A percentile compares a stretch with the other conserved stretches of the same genome.
These are phyloP conservation scores for Dentipellis sp. DNA, from an alignment of 768 basidiomycete species.

Conservation along the genomic window DNA sequence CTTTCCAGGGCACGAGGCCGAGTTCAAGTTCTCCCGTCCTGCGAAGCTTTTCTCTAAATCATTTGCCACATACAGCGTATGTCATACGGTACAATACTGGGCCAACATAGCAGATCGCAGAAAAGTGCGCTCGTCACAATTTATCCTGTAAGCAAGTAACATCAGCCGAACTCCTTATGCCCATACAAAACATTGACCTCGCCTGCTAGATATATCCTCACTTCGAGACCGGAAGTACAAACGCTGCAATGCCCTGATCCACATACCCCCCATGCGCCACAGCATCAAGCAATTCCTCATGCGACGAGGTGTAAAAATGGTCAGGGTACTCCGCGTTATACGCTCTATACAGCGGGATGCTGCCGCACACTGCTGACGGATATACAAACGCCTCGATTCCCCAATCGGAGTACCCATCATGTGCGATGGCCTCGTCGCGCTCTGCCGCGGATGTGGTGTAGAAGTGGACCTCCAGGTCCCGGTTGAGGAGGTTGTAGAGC, in stretches of 20 bases:
- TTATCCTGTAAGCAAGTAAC: no score
- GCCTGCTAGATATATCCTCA: background rate
- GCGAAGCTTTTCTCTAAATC: no score
- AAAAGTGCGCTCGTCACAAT: no score
- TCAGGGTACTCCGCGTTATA: background rate
- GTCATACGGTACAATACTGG: no score
- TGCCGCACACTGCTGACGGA: background rate
- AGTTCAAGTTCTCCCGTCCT: no score
- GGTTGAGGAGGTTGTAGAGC: background rate
- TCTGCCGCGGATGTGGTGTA: background rate
- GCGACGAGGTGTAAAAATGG: background rate
- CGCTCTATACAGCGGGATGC: background rate
- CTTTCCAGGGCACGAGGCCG: no score
- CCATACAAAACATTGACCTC: no score
- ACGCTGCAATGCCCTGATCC: background rate
- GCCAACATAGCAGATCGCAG: no score
- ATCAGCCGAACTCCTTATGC: no score
- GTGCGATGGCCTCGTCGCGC: background rate
- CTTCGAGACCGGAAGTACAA: background rate
- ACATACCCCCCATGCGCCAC: background rate
- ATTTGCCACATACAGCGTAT: no score
- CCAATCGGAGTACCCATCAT: background rate
- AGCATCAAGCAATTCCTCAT: background rate
- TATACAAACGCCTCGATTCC: background rate
- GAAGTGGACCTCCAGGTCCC: background rate